These are phyloP conservation scores for Trichosporon coremiiforme DNA, from an alignment of 1,284 basidiomycete species.

Conservation along the genomic window DNA sequence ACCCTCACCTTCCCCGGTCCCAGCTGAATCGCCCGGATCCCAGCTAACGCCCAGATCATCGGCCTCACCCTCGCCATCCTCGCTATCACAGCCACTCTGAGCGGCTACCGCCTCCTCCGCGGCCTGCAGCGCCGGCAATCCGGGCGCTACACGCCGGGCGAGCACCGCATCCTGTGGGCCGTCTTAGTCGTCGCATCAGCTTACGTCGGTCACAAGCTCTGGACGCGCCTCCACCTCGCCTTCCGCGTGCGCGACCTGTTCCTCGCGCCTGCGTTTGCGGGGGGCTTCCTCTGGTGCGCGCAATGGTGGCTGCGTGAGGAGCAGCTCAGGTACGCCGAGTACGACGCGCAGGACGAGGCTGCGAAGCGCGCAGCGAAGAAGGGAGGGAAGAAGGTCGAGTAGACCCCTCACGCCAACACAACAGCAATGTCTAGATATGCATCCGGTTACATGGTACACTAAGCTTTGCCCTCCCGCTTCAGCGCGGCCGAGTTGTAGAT, in stretches of 20 bases:
- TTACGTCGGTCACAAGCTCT: background rate
- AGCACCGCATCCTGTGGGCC: slow-evolving; percentile 11
- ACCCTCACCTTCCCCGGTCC: background rate
- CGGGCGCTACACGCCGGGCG: background rate
- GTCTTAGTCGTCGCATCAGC: background rate
- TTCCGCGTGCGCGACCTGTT: slow-evolving; percentile 1
- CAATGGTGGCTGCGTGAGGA: background rate
- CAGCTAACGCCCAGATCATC: slow-evolving; percentile 3
- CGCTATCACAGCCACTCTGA: background rate
- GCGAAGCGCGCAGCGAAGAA: background rate
- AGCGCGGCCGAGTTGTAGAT: background rate
- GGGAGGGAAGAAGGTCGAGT: slow-evolving; percentile 4
- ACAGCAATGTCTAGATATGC: background rate
- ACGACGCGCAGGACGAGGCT: background rate
- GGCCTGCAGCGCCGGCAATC: background rate
- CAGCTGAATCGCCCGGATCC: too few species aligned
- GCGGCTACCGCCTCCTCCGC: background rate
- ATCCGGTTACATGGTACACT: too few species aligned
- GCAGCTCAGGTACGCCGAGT: background rate
- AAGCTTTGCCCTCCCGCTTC: background rate
- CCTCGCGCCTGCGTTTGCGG: background rate
- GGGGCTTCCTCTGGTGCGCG: background rate
- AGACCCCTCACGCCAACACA: too few species aligned
- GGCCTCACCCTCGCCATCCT: background rate
- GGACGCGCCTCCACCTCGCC: background rate